These are phyloP conservation scores for Chytriomyces hyalinus DNA, from an alignment of 192 early-diverging fungal genomes.

Conservation along the genomic window DNA sequence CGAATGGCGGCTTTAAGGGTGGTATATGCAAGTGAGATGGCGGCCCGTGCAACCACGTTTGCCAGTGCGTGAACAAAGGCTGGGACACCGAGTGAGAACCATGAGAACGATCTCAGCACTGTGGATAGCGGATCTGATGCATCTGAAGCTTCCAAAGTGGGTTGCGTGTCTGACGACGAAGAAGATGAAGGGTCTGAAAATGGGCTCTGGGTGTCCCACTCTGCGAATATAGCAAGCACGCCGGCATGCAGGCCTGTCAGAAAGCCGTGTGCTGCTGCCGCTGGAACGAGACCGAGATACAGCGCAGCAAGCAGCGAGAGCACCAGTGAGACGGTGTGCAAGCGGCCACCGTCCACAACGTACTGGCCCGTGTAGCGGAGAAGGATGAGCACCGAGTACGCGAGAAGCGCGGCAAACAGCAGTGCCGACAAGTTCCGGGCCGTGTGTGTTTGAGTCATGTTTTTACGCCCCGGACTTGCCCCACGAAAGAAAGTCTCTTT, in stretches of 20 bases:
- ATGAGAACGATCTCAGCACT: background rate
- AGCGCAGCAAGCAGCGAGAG: conserved; percentile 9
- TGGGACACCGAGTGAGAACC: background rate
- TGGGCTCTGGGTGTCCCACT: background rate
- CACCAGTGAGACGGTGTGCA: background rate
- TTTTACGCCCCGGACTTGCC: background rate
- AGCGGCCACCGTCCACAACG: background rate
- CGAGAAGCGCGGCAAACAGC: conserved; percentile 5
- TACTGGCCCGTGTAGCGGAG: background rate
- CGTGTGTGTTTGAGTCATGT: conserved; percentile 1
- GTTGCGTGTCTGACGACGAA: background rate
- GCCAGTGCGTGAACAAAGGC: conserved; percentile 17
- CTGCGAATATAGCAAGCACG: background rate
- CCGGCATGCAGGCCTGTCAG: background rate
- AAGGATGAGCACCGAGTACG: background rate
- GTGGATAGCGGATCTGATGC: background rate
- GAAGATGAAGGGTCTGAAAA: background rate
- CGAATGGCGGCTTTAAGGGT: background rate
- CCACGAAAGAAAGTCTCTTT: background rate
- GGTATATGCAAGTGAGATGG: background rate
- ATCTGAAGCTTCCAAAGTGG: too few relatives aligned
- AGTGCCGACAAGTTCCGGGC: conserved; percentile 1
- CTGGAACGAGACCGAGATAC: conserved; percentile 24
- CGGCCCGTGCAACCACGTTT: conserved; percentile 16
- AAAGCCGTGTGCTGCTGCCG: conserved; percentile 12